These are phyloP conservation scores for Sanghuangporus baumii DNA, from an alignment of 1,284 basidiomycete genomes.

Conservation along the genomic window DNA sequence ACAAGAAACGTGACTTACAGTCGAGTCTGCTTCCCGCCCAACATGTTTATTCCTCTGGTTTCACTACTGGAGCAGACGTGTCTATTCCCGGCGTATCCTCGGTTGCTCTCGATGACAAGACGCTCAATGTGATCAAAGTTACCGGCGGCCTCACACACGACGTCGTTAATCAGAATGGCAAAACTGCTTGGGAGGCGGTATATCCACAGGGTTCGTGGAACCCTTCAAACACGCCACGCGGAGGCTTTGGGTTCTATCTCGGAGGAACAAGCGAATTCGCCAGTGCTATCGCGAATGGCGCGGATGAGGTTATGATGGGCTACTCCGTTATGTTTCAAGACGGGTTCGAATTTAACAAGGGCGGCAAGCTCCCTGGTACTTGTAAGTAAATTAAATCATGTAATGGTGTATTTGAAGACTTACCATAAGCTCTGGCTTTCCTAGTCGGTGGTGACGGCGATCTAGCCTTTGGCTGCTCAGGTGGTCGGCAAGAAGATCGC, in stretches of 20 bases:
- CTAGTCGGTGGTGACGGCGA: conserved; percentile 47
- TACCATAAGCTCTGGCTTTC: neutral
- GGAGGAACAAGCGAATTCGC: conserved; percentile 15
- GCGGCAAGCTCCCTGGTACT: conserved; percentile 52
- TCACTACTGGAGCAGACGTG: conserved; percentile 18
- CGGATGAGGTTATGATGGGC: conserved; percentile 13
- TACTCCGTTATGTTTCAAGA: conserved; percentile 18
- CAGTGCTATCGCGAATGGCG: conserved; percentile 8
- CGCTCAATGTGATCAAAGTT: conserved; percentile 28
- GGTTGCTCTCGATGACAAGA: conserved; percentile 23
- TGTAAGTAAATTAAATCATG: conserved; percentile 31
- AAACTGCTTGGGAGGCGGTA: conserved; percentile 19
- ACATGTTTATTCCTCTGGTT: conserved; percentile 12
- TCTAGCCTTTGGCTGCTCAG: conserved; percentile 42
- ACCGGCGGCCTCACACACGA: conserved; percentile 17
- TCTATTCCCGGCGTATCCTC: conserved; percentile 17
- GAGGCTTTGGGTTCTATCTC: conserved; percentile 20
- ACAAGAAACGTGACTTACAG: neutral
- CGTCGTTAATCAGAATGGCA: conserved; percentile 11
- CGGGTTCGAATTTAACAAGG: conserved; percentile 25
- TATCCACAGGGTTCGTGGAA: conserved; percentile 20
- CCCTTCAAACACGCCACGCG: conserved; percentile 14
- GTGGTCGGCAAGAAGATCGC: conserved; percentile 38
- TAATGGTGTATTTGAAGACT: too few relatives aligned
- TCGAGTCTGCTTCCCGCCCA: conserved; percentile 15